Base-by-base conservation (phyloP, 306 rosid genomes). In the Carpinus fangiana region DNA sequence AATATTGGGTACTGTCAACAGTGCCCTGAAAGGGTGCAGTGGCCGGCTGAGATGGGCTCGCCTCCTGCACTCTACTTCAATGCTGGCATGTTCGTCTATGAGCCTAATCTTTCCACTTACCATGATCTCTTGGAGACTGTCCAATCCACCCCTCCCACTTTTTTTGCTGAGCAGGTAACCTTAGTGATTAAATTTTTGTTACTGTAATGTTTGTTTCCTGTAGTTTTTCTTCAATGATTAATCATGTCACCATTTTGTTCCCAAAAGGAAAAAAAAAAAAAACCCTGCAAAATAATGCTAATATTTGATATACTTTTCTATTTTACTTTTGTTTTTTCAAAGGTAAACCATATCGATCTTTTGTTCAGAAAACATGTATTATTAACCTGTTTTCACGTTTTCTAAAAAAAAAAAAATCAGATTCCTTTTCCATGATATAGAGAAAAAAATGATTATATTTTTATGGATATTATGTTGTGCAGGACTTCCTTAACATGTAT, bases 401-500 rank as follows among this genome's bases (percentile, higher is more conserved):
- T n/a, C 14, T 57, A n/a, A 57, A 57, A 57, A 57, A 10, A 10
- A 47, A 1, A 8, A 8, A 1, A 9, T 2, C 43, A 38, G 43
- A 38, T 48, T 48, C 52, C 55, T 16, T 51, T 16, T 51, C 55
- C 55, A 51, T 12, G 5, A 12, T 17, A 51, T 51, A 13, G 55
- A 51, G 55, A 14, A 12, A 34, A 34, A 36, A 20, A 31, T 31
- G 3, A 31, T 31, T 31, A 31, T 31, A 31, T 31, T 31, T 2
- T 0, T 31, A 31, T 31, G 34, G 34, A 31, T 31, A 31, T 31
- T 31, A 31, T 31, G 34, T 31, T 31, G 7, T 50, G 61, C 74
- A 88, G 91, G 93, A 89, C 76, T 89, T 90, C 84, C 82, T 89
- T 81, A 90, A 90, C 69, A 87, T 86, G 96, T 89, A 84, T 83